phyloP scores from a whole-genome alignment of 805 yeast genomes.

The Candida tammaniensis region DNA sequence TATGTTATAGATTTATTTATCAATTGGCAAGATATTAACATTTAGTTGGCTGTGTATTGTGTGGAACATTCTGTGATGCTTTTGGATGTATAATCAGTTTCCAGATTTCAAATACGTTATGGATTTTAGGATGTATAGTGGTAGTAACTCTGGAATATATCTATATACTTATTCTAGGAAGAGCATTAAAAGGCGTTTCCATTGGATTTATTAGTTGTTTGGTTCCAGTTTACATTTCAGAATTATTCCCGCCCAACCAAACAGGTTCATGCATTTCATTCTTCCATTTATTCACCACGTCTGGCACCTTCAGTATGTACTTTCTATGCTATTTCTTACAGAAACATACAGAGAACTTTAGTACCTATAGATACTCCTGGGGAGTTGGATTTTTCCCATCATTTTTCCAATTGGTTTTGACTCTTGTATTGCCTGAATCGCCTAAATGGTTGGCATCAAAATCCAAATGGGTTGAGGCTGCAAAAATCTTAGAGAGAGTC shows the following conservation, averaged over 20 bases:
- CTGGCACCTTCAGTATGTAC: constrained; percentile 19
- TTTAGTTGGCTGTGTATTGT: constrained; percentile 25
- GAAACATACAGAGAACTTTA: constrained; percentile 6
- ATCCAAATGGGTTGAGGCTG: constrained; percentile 36
- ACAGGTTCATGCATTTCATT: constrained; percentile 23
- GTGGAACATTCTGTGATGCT: constrained; percentile 26
- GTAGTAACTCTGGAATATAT: constrained; percentile 23
- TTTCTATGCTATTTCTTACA: constrained; percentile 15
- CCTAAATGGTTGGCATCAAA: constrained; percentile 29
- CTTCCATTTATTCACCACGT: constrained; percentile 18
- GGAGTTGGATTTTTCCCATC: constrained; percentile 19
- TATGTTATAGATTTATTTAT: constrained; percentile 7
- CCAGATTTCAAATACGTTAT: constrained; percentile 21
- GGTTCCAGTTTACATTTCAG: constrained; percentile 31
- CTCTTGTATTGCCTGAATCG: constrained; percentile 27
- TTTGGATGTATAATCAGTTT: constrained; percentile 26
- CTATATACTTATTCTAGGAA: constrained; percentile 24
- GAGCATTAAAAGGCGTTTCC: constrained; percentile 28
- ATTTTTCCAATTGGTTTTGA: constrained; percentile 15
- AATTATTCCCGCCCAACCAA: constrained; percentile 21
- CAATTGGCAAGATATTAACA: constrained; percentile 5
- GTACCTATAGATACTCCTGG: constrained; percentile 20
- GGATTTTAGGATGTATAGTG: constrained; percentile 28
- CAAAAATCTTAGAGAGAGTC: constrained; percentile 17
- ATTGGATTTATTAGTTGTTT: constrained; percentile 30